phyloP scores from a whole-genome alignment of 129 eudicot species.

The Artemisia annua region DNA sequence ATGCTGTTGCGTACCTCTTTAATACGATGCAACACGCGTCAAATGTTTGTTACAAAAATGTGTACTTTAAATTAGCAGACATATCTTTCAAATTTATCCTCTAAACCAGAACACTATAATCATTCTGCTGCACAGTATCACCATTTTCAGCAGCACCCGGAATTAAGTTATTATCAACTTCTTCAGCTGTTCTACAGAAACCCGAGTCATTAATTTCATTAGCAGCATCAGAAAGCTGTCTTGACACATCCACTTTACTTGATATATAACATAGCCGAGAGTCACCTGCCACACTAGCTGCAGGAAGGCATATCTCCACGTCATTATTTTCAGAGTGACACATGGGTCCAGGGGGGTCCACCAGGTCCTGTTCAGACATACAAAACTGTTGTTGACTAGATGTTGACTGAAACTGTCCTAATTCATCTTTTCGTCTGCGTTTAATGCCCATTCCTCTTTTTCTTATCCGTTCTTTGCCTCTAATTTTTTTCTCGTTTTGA shows the following conservation, averaged over 20 bases:
- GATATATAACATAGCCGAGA: slow-evolving; percentile 44
- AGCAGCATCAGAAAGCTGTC: slow-evolving; percentile 37
- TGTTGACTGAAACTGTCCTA: slow-evolving; percentile 37
- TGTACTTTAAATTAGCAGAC: slow-evolving; percentile 23
- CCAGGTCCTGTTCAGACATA: slow-evolving; percentile 29
- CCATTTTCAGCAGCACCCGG: slow-evolving; percentile 39
- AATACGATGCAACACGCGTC: slow-evolving; percentile 19
- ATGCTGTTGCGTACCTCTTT: slow-evolving; percentile 5
- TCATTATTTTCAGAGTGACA: slow-evolving; percentile 38
- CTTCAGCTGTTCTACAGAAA: slow-evolving; percentile 42
- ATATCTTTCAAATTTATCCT: slow-evolving; percentile 11
- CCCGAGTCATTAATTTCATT: slow-evolving; percentile 42
- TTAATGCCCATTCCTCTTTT: slow-evolving; percentile 53
- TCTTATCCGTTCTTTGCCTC: slow-evolving; percentile 86
- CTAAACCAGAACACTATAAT: slow-evolving; percentile 59
- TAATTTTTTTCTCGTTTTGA: slow-evolving; percentile 43
- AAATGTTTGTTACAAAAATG: slow-evolving; percentile 5
- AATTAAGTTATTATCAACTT: slow-evolving; percentile 30
- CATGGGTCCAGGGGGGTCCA: slow-evolving; percentile 27
- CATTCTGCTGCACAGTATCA: slow-evolving; percentile 49
- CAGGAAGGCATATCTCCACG: slow-evolving; percentile 36
- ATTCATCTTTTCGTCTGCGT: slow-evolving; percentile 71
- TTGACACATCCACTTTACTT: slow-evolving; percentile 41
- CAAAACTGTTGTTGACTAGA: slow-evolving; percentile 38
- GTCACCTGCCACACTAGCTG: slow-evolving; percentile 28